These are phyloP conservation scores for Cyberlindnera xylosilytica DNA, from an alignment of 805 yeast genomes.

Conservation along the genomic window DNA sequence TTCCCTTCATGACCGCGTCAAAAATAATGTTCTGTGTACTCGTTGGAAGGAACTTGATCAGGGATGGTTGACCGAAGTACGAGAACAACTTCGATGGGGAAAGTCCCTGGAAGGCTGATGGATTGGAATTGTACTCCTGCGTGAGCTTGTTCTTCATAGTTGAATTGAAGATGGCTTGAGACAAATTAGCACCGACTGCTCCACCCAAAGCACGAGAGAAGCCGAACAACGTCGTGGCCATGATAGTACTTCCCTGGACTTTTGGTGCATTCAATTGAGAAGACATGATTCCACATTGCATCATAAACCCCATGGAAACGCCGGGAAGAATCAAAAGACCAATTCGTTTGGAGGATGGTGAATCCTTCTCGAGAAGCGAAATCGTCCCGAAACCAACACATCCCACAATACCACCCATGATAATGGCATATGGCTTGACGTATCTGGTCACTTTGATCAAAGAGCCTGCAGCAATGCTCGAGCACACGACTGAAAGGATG, in stretches of 20 bases:
- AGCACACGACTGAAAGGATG: conserved; percentile 1
- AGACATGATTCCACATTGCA: conserved; percentile 33
- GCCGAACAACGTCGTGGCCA: conserved; percentile 42
- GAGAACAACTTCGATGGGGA: background rate
- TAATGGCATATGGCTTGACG: conserved; percentile 33
- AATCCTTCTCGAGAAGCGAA: conserved; percentile 30
- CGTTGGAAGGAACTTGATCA: background rate
- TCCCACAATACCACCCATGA: conserved; percentile 29
- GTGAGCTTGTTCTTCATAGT: conserved; percentile 23
- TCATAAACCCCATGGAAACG: conserved; percentile 32
- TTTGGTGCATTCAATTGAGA: conserved; percentile 44
- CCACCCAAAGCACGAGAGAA: conserved; percentile 43
- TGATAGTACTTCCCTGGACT: conserved; percentile 42
- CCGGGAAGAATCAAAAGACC: conserved; percentile 39
- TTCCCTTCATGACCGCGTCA: conserved; percentile 32
- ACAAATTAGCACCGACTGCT: conserved; percentile 37
- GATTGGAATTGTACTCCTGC: background rate
- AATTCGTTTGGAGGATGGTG: conserved; percentile 29
- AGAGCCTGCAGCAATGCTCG: conserved; percentile 26
- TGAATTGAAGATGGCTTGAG: conserved; percentile 37
- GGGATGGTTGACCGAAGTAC: conserved; percentile 6
- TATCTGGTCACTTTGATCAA: conserved; percentile 31
- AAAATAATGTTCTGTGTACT: conserved; percentile 16
- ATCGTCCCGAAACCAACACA: conserved; percentile 35
- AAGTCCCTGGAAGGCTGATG: conserved; percentile 4